These are phyloP conservation scores for Pseudogymnoascus sp. DNA, from an alignment of 2,329 filamentous ascomycete species.

Conservation along the genomic window DNA sequence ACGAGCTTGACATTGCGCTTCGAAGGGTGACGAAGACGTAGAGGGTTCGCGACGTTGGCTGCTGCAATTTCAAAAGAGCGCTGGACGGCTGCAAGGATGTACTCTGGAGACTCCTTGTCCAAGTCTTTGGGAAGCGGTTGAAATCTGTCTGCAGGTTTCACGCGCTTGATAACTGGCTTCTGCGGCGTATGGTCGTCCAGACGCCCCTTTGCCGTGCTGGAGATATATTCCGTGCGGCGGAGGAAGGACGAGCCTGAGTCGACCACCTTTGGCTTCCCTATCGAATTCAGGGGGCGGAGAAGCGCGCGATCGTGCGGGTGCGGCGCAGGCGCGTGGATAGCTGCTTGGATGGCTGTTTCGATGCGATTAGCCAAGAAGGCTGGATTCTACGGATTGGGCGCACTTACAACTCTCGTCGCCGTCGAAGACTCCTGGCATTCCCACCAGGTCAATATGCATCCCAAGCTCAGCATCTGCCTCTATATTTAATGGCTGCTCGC, in stretches of 20 bases:
- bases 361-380: constrained; percentile 9
- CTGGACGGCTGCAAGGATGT: constrained; percentile 60
- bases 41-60: constrained; percentile 44
- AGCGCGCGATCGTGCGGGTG: constrained; percentile 80
- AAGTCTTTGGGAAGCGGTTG: constrained; percentile 33
- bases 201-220: constrained; percentile 42
- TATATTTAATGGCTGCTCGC: constrained; percentile 90
- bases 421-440: constrained; percentile 89
- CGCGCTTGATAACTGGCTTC: constrained; percentile 27
- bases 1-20: constrained; percentile 48
- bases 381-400: constrained; percentile 11
- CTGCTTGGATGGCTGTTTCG: constrained; percentile 68
- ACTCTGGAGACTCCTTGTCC: constrained; percentile 53
- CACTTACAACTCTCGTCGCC: constrained; percentile 83
- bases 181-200: constrained; percentile 40
- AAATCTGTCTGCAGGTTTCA: constrained; percentile 42
- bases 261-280: constrained; percentile 73
- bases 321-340: constrained; percentile 58
- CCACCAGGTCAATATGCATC: constrained; percentile 93
- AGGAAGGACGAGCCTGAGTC: constrained; percentile 84
- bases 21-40: constrained; percentile 47
- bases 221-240: constrained; percentile 92
- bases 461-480: constrained; percentile 96
- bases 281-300: constrained; percentile 70
- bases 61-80: constrained; percentile 49